phyloP scores from a whole-genome alignment of 2,329 filamentous ascomycete genomes.

The Curvularia sp. region DNA sequence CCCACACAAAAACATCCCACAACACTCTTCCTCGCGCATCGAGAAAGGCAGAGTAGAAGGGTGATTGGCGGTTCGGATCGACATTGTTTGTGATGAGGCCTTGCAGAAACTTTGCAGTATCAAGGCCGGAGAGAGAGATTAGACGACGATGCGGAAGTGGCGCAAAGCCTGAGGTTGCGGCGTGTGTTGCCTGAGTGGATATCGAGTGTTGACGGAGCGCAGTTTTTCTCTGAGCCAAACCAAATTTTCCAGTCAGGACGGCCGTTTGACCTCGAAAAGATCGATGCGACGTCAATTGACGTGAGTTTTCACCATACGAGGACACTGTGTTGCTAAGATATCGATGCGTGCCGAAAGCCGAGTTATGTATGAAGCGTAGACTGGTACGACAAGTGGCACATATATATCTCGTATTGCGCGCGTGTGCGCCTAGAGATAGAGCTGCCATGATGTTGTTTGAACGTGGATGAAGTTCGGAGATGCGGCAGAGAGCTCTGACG shows the following conservation, averaged over 20 bases:
- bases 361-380: slow-evolving; percentile 7
- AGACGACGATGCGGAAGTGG: slow-evolving; percentile 76
- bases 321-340: slow-evolving; percentile 22
- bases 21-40: slow-evolving; percentile 82
- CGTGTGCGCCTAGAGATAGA: slow-evolving; percentile 4
- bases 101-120: slow-evolving; percentile 85
- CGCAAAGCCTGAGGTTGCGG: slow-evolving; percentile 55
- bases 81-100: slow-evolving; percentile 83
- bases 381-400: slow-evolving; percentile 32
- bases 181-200: background rate
- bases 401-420: slow-evolving; percentile 19
- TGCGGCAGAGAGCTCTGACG: slow-evolving; percentile 13
- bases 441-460: slow-evolving; percentile 22
- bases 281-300: slow-evolving; percentile 40
- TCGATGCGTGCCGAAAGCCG: slow-evolving; percentile 14
- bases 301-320: background rate
- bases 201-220: background rate
- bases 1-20: slow-evolving; percentile 89
- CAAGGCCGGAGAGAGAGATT: slow-evolving; percentile 78
- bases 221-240: background rate
- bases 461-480: background rate
- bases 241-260: too few relatives aligned
- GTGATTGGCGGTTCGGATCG: slow-evolving; percentile 53
- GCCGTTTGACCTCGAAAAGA: background rate
- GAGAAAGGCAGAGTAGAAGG: slow-evolving; percentile 78